Evolutionary conservation across 345 rosid genomes (phyloP), one percentile per base, ranked within the genome.

Genomic region (Erysimum cheiranthoides): DNA sequence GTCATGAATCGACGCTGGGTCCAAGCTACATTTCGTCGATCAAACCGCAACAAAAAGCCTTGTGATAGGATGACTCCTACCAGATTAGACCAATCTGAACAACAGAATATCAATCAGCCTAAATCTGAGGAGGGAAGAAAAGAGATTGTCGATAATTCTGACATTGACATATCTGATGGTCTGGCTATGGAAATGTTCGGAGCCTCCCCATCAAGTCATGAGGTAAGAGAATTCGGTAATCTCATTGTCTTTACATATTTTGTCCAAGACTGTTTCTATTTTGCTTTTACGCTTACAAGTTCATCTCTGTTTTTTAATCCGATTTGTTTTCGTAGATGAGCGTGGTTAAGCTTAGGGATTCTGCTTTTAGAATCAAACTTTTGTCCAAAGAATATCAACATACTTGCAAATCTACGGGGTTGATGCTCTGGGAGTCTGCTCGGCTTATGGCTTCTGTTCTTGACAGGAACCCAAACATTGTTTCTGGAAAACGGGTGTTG

Each of bases 361-460:
- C 68, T 53, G 34, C 46, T 74, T 85, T 90, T 81, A 82, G 70
- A 80, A 83, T 90, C 42, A 80, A 80, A 74, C 86, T 89, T 32
- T 63, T 86, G 36, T 90, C 97, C 53, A 87, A 84, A 82, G 98
- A 88, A 72, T 84, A 88, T 75, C 96, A 94, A 80, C 97, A 92
- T 71, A 90, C 95, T 12, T 92, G 92, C 81, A 94, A 85, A 81
- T 92, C 93, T 27, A 94, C 96, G 10, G 98, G 98, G 53, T 70
- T 94, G 79, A 94, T 94, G 95, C 86, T 94, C 6, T 92, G 97
- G 97, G 97, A 92, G 82, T 92, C 97, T 32, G 97, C 97, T 83
- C 83, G 79, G 61, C 73, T 90, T 78, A 88, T 90, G 95, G 88
- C 95, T 73, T 83, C 82, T 59, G 76, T 94, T 75, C 86, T 94